Base-by-base conservation (phyloP, 108 stramenopile genomes). In the Cylindrotheca fusiformis region DNA sequence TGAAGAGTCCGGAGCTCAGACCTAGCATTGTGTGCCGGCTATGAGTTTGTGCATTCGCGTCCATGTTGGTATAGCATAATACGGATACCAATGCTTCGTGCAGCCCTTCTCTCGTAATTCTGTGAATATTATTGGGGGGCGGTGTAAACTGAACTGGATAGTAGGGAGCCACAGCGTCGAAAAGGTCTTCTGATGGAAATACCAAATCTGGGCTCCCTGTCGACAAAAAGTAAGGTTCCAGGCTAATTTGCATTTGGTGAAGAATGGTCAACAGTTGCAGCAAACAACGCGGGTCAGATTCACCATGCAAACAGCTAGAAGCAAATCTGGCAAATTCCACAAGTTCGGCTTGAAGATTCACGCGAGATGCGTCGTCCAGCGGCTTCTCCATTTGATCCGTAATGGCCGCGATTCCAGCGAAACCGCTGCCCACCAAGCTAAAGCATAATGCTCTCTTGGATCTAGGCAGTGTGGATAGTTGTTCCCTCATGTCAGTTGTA, bases 211-310 rank as follows among this genome's bases (percentile, higher is more conserved):
- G 20, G 12, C 50, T 52, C 31, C 52, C 61, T 17, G 10, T 55
- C 2, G 26, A 20, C 22, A 10, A n/a, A 52, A 74, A 60, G 51
- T 55, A 55, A 31, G 61, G 59, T 18, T 57, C 30, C 4, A 68
- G 62, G n/a, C 48, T 55, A 28, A 18, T 47, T 66, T 89, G 93
- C 45, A 81, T 54, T n/a, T 61, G 46, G 57, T 86, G 64, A 41
- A 94, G 55, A 46, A 94, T 55, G 10, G 67, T 52, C 20, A 94
- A 71, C 18, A 94, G 58, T 55, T 94, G 93, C 67, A 81, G 52
- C 4, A 94, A 59, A 60, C 93, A 94, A 23, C 93, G 85, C 31
- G 93, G 93, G 78, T 94, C 93, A 1, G 93, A 90, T 56, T 94
- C 93, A 6, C 89, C 93, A 31, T 83, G 79, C n/a, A 94, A 60